Percentiles rank a stretch among this genome's conserved stretches.
Conservation (phyloP, 202 grass and related monocot species). For the Alloteropsis angusta region DNA sequence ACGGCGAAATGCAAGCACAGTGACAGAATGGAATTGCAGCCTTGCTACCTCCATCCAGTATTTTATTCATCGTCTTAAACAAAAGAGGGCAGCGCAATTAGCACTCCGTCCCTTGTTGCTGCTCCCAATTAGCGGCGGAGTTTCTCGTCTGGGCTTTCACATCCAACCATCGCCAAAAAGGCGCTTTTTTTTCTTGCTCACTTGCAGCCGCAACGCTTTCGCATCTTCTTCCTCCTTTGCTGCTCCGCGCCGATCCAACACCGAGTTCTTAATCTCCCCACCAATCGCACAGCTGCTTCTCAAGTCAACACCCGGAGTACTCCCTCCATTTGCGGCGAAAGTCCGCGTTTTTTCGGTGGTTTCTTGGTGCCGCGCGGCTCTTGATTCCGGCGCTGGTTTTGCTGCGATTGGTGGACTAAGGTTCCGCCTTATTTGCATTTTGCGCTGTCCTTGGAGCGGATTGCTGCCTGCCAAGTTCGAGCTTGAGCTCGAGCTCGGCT, state of each 20-base stretch:
- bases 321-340: neutral
- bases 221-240: neutral
- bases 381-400: neutral
- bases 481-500: neutral
- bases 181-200: conserved; percentile 13
- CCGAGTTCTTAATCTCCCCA: neutral
- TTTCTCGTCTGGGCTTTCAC: conserved; percentile 29
- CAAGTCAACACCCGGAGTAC: neutral
- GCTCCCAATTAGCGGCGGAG: conserved; percentile 20
- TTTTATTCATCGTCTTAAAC: neutral
- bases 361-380: neutral
- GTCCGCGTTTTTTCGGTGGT: neutral
- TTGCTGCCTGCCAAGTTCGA: neutral
- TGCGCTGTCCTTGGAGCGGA: conserved; percentile 2
- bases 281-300: neutral
- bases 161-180: conserved; percentile 28
- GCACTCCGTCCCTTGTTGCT: neutral
- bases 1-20: neutral
- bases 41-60: neutral
- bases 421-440: conserved; percentile 5
- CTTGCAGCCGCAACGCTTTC: neutral
- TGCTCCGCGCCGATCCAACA: neutral
- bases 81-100: neutral
- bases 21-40: neutral
- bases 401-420: neutral